Base-by-base conservation (phyloP, 257 asterid genomes). In the Solanum bulbocastanum region DNA sequence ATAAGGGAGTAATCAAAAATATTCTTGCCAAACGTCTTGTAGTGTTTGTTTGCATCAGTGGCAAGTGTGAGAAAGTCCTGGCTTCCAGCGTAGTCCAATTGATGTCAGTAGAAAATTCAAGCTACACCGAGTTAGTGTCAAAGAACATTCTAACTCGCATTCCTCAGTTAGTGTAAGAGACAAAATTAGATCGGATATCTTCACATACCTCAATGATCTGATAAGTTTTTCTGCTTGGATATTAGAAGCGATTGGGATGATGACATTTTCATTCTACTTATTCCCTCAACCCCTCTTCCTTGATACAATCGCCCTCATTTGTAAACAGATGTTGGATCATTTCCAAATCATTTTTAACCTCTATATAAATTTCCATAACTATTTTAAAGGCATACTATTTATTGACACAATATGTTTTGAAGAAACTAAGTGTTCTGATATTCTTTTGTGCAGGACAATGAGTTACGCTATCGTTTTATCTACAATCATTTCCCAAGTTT, bases 401-500 rank as follows among this genome's bases (percentile, higher is more conserved):
- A 22, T 62, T 56, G 84, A 86, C 14, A 25, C 30, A 56, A 39
- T 32, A 42, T 30, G 39, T 32, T 52, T 65, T 58, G 66, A 86
- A 56, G 66, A 33, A 78, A 87, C 78, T 88, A 86, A 88, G 39
- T 36, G 75, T 81, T 46, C 49, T 2, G 39, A 85, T 71, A 39
- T 39, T 23, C 46, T 78, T 23, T 84, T 87, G 86, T 86, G 62
- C 95, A 96, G 99, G 99, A 96, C 87, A 94, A 93, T 76, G 99
- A 96, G 16, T 86, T 96, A 78, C 95, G 98, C 8, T 96, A 94
- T 74, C 93, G 99, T n/a, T 96, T 96, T 93, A 96, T 96, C 94
- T 96, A 95, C 87, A 96, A 96, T 86, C 99, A 96, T 89, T 96
- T 96, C 92, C 99, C 99, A 25, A 95, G 95, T 88, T 89, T 96